A percentile compares a stretch with the other conserved stretches of the same genome.
Evolutionary conservation across 495 filamentous ascomycete genomes (phyloP).

Genomic region (Astrothelium macrocarpum): DNA sequence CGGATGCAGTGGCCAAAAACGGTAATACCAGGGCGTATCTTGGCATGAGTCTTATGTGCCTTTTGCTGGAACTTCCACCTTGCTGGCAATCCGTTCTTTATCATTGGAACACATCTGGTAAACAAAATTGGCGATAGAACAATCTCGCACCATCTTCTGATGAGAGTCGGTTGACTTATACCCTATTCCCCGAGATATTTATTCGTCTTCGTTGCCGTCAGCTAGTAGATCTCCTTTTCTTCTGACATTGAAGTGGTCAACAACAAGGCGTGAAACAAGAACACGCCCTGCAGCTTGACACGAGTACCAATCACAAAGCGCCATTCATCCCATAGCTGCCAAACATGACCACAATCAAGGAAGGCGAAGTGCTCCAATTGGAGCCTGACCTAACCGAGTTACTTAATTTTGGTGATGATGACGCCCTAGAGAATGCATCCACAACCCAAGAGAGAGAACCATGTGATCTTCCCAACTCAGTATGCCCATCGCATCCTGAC

Average conservation of each 20-base stretch:
- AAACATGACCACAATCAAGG: background rate
- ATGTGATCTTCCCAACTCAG: slow-evolving; percentile 9
- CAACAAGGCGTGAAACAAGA: background rate
- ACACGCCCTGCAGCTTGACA: slow-evolving; percentile 4
- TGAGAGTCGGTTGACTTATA: background rate
- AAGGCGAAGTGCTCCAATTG: background rate
- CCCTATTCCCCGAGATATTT: background rate
- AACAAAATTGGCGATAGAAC: background rate
- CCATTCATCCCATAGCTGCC: background rate
- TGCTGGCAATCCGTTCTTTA: background rate
- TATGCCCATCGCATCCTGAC: slow-evolving; percentile 2
- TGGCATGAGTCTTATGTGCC: background rate
- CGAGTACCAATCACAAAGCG: background rate
- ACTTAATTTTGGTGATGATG: slow-evolving; percentile 26
- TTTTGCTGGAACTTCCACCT: background rate
- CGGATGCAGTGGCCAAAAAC: background rate
- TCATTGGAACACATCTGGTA: background rate
- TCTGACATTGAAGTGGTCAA: background rate
- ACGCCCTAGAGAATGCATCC: slow-evolving; percentile 10
- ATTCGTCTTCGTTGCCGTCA: background rate
- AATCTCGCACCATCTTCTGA: background rate
- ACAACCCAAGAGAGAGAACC: background rate
- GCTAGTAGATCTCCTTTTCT: background rate
- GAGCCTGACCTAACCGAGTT: slow-evolving; percentile 17
- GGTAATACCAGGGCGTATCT: slow-evolving; percentile 6